Base-by-base conservation (phyloP, 2,329 filamentous ascomycete genomes). In the Clarireedia homoeocarpa region DNA sequence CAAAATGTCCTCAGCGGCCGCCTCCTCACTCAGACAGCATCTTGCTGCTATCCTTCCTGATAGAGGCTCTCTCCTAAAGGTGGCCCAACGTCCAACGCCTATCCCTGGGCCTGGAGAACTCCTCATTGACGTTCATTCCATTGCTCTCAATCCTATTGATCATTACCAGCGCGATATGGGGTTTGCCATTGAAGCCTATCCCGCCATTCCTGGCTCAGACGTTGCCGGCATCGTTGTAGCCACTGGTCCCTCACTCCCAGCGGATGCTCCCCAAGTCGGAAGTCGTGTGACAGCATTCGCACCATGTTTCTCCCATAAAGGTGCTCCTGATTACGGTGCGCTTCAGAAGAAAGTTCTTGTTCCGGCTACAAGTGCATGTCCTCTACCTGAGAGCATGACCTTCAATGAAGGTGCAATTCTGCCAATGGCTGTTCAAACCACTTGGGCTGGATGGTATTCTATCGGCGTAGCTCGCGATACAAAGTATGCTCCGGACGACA, bases 141-240 rank as follows among this genome's bases (percentile, higher is more conserved):
- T 73, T 10, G 72, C 71, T 14, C 63, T 75, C 36, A 75, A 76
- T 51, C 73, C 72, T 1, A 65, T 73, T 55, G 73, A 75, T 53
- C 53, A 49, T 51, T 47, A 63, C 7, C 50, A 50, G 30, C 73
- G 70, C 34, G 68, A 70, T 26, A 53, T 62, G 34, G 73, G 70
- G 34, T 67, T 73, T 47, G 59, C 67, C 12, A 34, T 59, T 44
- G 7, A 34, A 2, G 26, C 44, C 2, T 57, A 66, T 67, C 57
- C 57, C 62, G 36, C 52, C 14, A 45, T 65, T 34, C 50, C 59
- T 12, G 62, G 61, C 23, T 58, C 46, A 6, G 62, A 65, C 40
- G 26, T 63, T 20, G 51, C 59, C 4, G 62, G 63, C n/a, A 46
- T 48, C 5, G 55, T 64, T 6, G 15, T 51, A 4, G 47, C 56